Evolutionary conservation across 1,139 yeast species (phyloP), one percentile per base, ranked within the genome.

Genomic region (Lodderomyces oxycetoniae): DNA sequence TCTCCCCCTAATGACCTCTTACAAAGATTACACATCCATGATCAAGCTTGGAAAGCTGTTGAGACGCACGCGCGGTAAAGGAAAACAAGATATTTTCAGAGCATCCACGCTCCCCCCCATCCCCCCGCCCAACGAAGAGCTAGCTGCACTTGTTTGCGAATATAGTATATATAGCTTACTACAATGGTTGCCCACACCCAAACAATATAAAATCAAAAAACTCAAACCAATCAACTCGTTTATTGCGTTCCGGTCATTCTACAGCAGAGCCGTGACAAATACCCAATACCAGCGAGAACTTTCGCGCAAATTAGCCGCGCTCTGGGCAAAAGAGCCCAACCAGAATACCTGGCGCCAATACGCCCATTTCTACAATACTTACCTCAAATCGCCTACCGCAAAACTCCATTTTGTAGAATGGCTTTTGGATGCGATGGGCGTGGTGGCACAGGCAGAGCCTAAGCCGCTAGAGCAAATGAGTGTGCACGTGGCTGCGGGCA

Each of bases 161-260:
- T 41, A 39, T 17, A 40, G 35, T 15, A 20, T 34, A 15, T 17
- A 36, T 5, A 34, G 23, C 32, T 36, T 30, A 10, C 20, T 30
- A 14, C 12, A 12, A 5, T 30, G 33, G 31, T 17, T 26, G 6
- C 30, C 23, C 3, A 29, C 26, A 16, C 12, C 21, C 2, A 10
- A n/a, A 13, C 21, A 24, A 25, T 3, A 14, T 12, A 34, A 33
- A 15, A 31, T 17, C 21, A 17, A 22, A 17, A 31, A 32, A 14
- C 28, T 30, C 21, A 43, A 41, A 17, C 46, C 47, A 13, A 38
- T 61, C 2, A 62, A 60, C 40, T 63, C 61, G 0, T 64, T 64
- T 38, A 52, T 61, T 34, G 70, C 68, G 1, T 64, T 54, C 36
- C 40, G 71, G 14, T 45, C 66, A 0, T 64, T 53, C 37, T 61